A percentile compares a stretch with the other conserved stretches of the same genome.
Conservation (phyloP, 2,329 filamentous ascomycete genomes). For the Drechslerella stenobrocha region DNA sequence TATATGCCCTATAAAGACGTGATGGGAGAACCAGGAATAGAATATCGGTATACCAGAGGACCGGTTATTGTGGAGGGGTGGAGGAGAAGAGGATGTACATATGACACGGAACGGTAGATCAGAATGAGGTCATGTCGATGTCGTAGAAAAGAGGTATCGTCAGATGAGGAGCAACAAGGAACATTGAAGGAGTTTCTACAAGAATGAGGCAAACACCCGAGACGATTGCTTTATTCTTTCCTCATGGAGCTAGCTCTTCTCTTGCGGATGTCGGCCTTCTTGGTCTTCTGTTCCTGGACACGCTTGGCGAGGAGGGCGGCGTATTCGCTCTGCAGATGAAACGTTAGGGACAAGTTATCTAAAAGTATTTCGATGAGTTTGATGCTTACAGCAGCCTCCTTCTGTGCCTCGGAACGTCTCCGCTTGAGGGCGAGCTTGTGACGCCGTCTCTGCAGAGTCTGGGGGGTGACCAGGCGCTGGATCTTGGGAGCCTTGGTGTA, state of each 20-base stretch:
- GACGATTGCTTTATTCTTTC: constrained; percentile 67
- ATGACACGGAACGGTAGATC: not conserved
- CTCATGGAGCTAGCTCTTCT: constrained; percentile 92
- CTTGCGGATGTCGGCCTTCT: constrained; percentile 94
- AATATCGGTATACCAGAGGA: not conserved
- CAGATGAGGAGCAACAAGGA: constrained; percentile 4
- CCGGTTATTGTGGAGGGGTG: constrained; percentile 9
- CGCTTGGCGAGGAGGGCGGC: constrained; percentile 94
- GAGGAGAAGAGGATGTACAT: constrained; percentile 6
- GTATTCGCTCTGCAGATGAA: constrained; percentile 80
- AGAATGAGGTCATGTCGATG: not conserved
- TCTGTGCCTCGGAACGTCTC: constrained; percentile 92
- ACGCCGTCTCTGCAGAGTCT: constrained; percentile 99
- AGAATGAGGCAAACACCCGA: constrained; percentile 53
- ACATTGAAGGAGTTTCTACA: constrained; percentile 10
- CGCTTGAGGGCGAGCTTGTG: constrained; percentile 98
- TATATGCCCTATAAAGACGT: constrained; percentile 47
- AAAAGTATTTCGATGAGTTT: constrained; percentile 22
- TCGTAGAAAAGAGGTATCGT: constrained; percentile 7
- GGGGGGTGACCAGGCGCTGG: constrained; percentile 98
- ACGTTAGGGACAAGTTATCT: constrained; percentile 8
- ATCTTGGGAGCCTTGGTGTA: constrained; percentile 99
- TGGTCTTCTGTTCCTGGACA: constrained; percentile 91
- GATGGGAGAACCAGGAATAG: constrained; percentile 30
- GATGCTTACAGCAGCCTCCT: constrained; percentile 92